Percentiles rank a stretch among this genome's conserved stretches.
These are phyloP conservation scores for Mycena chlorophos DNA, from an alignment of 768 basidiomycete species.

Conservation along the genomic window DNA sequence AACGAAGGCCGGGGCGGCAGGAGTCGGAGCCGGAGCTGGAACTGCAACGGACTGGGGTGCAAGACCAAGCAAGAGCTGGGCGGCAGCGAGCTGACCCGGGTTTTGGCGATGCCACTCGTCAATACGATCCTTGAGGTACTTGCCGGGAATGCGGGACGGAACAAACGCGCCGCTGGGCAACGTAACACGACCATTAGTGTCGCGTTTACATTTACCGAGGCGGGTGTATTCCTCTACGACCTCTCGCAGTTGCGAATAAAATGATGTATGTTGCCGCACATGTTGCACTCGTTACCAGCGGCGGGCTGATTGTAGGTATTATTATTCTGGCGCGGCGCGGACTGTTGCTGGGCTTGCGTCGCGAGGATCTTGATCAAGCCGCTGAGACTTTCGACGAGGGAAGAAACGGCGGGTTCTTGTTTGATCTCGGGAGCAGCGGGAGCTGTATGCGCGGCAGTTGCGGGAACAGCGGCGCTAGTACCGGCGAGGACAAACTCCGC, in stretches of 20 bases:
- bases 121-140: constrained; percentile 3
- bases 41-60: not conserved
- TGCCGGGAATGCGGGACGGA: constrained; percentile 11
- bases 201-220: constrained; percentile 24
- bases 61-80: constrained; percentile 1
- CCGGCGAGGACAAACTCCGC: constrained; percentile 23
- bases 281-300: constrained; percentile 9
- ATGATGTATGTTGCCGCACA: constrained; percentile 27
- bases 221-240: constrained; percentile 22
- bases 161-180: constrained; percentile 27
- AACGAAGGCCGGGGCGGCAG: not conserved
- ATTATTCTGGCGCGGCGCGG: not conserved
- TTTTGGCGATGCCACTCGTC: constrained; percentile 14
- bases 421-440: not conserved
- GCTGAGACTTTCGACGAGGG: constrained; percentile 2
- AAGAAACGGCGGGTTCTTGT: constrained; percentile 8
- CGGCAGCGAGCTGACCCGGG: constrained; percentile 10
- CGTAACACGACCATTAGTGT: constrained; percentile 26
- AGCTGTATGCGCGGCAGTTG: not conserved
- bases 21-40: not conserved
- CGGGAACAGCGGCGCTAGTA: not conserved
- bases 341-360: not conserved
- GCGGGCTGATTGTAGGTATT: not conserved
- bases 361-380: constrained; percentile 9
- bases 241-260: constrained; percentile 25